These are phyloP conservation scores for Yamadazyma nakazawae DNA, from an alignment of 805 yeast genomes.

Conservation along the genomic window DNA sequence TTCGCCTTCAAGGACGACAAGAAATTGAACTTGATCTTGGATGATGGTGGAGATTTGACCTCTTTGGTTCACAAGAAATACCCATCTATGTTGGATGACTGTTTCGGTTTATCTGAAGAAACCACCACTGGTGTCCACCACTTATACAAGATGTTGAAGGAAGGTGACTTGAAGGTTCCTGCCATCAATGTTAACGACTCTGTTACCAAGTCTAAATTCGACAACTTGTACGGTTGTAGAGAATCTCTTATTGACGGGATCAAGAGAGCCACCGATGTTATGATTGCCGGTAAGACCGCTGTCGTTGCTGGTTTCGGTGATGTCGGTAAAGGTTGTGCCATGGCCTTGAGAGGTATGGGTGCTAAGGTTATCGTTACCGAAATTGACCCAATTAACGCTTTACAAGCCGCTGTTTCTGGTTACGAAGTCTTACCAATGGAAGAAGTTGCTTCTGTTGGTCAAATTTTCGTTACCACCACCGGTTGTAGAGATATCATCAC, in stretches of 20 bases:
- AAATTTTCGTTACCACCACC: conserved; percentile 97
- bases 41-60: conserved; percentile 99
- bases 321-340: conserved; percentile 99
- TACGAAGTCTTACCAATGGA: conserved; percentile 95
- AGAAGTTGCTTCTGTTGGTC: conserved; percentile 89
- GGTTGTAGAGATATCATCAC: conserved; percentile 98
- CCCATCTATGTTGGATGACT: conserved; percentile 95
- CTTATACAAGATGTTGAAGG: conserved; percentile 92
- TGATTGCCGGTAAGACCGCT: conserved; percentile 99
- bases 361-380: conserved; percentile 97
- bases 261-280: conserved; percentile 99
- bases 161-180: conserved; percentile 89
- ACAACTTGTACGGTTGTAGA: conserved; percentile 99
- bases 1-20: conserved; percentile 94
- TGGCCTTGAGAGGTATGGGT: conserved; percentile 98
- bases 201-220: conserved; percentile 98
- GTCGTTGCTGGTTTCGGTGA: conserved; percentile 99
- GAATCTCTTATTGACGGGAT: conserved; percentile 98
- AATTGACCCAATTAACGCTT: conserved; percentile 97
- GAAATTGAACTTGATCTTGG: conserved; percentile 94
- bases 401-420: conserved; percentile 99
- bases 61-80: conserved; percentile 93
- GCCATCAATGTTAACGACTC: conserved; percentile 99
- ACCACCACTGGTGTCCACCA: conserved; percentile 99
- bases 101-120: conserved; percentile 97